Evolutionary conservation across 257 asterid genomes (phyloP).

Genomic region (Ophiorrhiza pumila): DNA sequence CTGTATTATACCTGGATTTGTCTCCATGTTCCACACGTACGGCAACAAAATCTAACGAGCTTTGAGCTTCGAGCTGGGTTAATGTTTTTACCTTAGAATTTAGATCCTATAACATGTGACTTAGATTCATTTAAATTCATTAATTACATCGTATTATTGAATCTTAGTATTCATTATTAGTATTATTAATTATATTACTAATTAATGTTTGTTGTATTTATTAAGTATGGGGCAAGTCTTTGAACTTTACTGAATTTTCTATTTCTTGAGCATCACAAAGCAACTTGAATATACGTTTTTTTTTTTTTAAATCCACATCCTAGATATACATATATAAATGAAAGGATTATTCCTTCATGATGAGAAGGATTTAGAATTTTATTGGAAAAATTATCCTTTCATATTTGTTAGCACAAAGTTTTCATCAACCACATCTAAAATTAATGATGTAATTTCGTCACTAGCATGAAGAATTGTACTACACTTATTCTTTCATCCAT

Average conservation of each 20-base stretch:
- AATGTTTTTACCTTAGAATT: not conserved
- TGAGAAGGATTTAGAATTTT: too few species aligned
- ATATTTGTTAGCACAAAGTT: too few species aligned
- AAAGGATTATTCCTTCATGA: too few species aligned
- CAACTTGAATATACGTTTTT: too few species aligned
- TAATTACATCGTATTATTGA: not conserved
- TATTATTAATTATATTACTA: not conserved
- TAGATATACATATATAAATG: too few species aligned
- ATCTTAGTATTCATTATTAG: not conserved
- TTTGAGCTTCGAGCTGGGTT: conserved; percentile 1
- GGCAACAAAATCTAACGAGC: conserved; percentile 1
- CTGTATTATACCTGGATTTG: not conserved
- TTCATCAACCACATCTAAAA: too few species aligned
- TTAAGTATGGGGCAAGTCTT: not conserved
- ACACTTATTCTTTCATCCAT: too few species aligned
- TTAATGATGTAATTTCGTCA: too few species aligned
- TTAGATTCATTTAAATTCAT: not conserved
- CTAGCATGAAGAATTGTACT: too few species aligned
- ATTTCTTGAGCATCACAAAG: not conserved
- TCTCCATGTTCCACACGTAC: not conserved
- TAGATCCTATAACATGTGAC: not conserved
- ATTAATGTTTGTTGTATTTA: not conserved
- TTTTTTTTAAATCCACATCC: too few species aligned
- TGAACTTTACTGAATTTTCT: not conserved
- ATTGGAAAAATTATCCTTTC: too few species aligned